These are phyloP conservation scores for Forsythia viridissima DNA, from an alignment of 257 asterid genomes.

Conservation along the genomic window DNA sequence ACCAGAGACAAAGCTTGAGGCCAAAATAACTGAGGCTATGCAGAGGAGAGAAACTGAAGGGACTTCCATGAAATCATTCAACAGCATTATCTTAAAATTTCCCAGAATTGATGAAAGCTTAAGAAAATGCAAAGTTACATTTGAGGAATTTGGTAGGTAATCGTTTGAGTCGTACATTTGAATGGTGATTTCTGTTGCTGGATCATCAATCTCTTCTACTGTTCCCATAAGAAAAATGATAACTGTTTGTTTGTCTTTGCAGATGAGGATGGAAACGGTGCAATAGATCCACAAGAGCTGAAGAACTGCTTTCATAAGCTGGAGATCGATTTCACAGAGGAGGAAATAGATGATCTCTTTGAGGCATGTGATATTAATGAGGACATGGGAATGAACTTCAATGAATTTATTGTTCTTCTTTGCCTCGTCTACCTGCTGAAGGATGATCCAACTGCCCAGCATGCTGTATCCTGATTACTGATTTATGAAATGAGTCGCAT, in stretches of 20 bases:
- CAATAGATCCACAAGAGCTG: slow-evolving; percentile 80
- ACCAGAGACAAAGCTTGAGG: slow-evolving; percentile 78
- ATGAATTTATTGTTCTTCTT: slow-evolving; percentile 85
- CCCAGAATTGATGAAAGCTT: slow-evolving; percentile 83
- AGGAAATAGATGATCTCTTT: slow-evolving; percentile 75
- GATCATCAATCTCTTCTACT: not conserved
- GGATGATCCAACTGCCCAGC: slow-evolving; percentile 52
- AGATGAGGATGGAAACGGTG: slow-evolving; percentile 80
- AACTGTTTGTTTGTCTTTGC: not conserved
- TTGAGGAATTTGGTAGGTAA: slow-evolving; percentile 67
- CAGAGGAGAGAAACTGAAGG: slow-evolving; percentile 68
- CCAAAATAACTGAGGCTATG: slow-evolving; percentile 64
- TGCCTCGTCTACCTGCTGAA: slow-evolving; percentile 87
- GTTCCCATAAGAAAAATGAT: not conserved
- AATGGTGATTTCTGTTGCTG: not conserved
- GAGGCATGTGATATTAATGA: slow-evolving; percentile 82
- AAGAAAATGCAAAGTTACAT: slow-evolving; percentile 66
- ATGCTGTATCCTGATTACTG: slow-evolving; percentile 48
- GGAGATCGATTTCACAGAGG: slow-evolving; percentile 66
- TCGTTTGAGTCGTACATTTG: not conserved
- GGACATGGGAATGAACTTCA: slow-evolving; percentile 72
- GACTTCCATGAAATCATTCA: slow-evolving; percentile 62
- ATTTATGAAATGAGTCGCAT: not conserved
- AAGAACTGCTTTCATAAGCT: slow-evolving; percentile 66
- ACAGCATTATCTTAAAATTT: slow-evolving; percentile 71